Conservation (phyloP, 176 grass and related monocot species). For the Avena sativa region DNA sequence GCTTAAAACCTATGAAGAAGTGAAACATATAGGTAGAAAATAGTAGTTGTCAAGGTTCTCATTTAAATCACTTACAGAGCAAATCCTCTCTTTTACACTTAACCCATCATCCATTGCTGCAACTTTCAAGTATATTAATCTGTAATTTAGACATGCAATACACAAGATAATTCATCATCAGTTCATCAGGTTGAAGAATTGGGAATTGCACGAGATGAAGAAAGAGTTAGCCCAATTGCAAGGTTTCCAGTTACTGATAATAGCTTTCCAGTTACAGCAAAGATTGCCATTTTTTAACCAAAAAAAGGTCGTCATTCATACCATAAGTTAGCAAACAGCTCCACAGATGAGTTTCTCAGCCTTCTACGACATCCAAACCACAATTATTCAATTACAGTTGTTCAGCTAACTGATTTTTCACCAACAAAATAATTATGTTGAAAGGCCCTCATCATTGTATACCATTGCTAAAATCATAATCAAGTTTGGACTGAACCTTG, state of each 20-base stretch:
- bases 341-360: background rate
- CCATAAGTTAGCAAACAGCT: conserved; percentile 24
- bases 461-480: conserved; percentile 16
- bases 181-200: conserved; percentile 36
- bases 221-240: conserved; percentile 3
- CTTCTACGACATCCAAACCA: conserved; percentile 30
- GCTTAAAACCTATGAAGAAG: background rate
- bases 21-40: conserved; percentile 32
- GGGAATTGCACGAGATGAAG: background rate
- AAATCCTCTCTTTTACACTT: conserved; percentile 64
- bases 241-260: conserved; percentile 24
- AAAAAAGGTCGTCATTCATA: background rate
- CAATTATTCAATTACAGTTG: background rate
- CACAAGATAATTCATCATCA: conserved; percentile 36
- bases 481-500: conserved; percentile 14
- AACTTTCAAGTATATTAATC: conserved; percentile 92
- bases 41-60: background rate
- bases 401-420: conserved; percentile 25
- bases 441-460: background rate
- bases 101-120: conserved; percentile 61
- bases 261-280: conserved; percentile 14
- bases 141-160: conserved; percentile 52
- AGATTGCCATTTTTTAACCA: background rate
- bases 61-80: conserved; percentile 56
- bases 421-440: conserved; percentile 5